Conservation (phyloP, 2,329 filamentous ascomycete species). For the Neofusicoccum laricinum region DNA sequence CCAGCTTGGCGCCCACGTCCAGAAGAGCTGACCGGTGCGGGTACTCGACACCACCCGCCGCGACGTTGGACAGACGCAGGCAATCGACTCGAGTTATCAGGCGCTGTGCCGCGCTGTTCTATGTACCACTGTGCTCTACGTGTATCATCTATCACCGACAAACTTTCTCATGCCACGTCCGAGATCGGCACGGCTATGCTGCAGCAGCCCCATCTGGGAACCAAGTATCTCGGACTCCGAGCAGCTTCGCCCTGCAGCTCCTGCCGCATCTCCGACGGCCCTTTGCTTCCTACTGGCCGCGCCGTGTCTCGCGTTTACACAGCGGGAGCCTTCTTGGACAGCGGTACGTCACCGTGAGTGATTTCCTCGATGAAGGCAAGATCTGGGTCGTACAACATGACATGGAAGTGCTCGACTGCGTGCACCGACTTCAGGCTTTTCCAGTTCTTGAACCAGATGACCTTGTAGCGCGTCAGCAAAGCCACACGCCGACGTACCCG, state of each 20-base stretch:
- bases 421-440: slow-evolving; percentile 77
- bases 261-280: background rate
- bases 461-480: slow-evolving; percentile 36
- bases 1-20: background rate
- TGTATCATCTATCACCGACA: background rate
- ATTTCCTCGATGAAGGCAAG: slow-evolving; percentile 65
- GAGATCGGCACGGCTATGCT: background rate
- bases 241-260: background rate
- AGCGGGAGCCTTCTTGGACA: slow-evolving; percentile 33
- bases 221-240: background rate
- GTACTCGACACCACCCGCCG: background rate
- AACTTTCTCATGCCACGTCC: background rate
- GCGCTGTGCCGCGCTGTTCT: background rate
- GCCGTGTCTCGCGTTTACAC: background rate
- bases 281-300: background rate
- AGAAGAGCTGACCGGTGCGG: slow-evolving; percentile 1
- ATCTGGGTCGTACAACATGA: slow-evolving; percentile 81
- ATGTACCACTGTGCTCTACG: background rate
- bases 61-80: background rate
- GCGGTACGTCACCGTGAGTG: slow-evolving; percentile 70
- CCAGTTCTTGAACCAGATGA: slow-evolving; percentile 95
- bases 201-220: background rate
- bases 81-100: background rate
- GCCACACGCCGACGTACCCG: background rate
- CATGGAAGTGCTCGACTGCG: slow-evolving; percentile 89